Base-by-base conservation (phyloP, 1,284 basidiomycete species). In the Salmacisia buchloeana region DNA sequence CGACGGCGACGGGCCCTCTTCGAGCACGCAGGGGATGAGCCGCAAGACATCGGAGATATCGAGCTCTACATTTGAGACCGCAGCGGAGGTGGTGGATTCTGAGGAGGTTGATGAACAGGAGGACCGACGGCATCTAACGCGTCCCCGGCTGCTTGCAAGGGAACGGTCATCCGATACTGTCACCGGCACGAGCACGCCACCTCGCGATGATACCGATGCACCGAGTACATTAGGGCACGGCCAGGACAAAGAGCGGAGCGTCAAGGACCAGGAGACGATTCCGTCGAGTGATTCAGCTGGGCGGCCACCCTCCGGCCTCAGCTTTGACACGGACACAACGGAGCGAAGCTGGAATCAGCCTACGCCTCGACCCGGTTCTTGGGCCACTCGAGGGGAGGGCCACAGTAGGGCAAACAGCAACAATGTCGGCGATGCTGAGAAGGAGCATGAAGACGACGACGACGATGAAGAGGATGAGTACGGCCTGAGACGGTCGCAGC, bases 371-470 rank as follows among this genome's bases (percentile, higher is more conserved):
- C 49, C 49, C 3, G 49, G 49, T 1, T 54, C 49, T 3, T 54
- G 49, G 49, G 49, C 49, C n/a, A 25, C 23, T 31, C n/a, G 25
- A 6, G 60, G 5, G 35, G 36, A 36, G 41, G 41, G 10, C 2
- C 41, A n/a, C 41, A 43, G 18, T 18, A 9, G 12, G 27, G 25
- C 21, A 49, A 18, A 33, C 23, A 7, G 4, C 23, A 27, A 9
- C 15, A n/a, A 63, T 15, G 21, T 15, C 6, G 41, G 56, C 27
- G 49, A 64, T 31, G 23, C 25, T 5, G 43, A 43, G 7, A 59
- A 62, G 45, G 59, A 66, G 52, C 63, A 70, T 52, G 62, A 64
- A 39, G 70, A 72, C 43, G 70, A 70, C 34, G 68, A 72, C 35
- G 65, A 70, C 31, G 63, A 59, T 1, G 64, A 63, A n/a, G 60